phyloP scores from a whole-genome alignment of 768 basidiomycete species.

The Mycena rebaudengoi region DNA sequence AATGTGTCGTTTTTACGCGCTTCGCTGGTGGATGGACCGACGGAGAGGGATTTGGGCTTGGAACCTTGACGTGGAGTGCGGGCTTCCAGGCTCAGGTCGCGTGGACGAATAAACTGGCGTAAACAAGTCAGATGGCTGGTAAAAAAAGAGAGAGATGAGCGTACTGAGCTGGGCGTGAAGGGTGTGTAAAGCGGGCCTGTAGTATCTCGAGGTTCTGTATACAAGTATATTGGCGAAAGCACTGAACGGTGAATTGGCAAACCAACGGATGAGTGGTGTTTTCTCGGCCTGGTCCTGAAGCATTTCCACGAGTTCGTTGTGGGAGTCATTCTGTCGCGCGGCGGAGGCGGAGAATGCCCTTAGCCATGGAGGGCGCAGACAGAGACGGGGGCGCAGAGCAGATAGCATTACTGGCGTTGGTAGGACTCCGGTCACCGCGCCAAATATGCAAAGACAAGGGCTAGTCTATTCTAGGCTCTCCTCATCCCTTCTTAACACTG shows the following conservation, averaged over 20 bases:
- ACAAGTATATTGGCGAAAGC: not conserved
- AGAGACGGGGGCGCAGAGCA: not conserved
- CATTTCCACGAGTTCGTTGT: not conserved
- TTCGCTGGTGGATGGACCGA: constrained; percentile 66
- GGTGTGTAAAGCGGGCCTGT: too few relatives aligned
- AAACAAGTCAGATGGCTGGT: not conserved
- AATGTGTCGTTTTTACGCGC: constrained; percentile 74
- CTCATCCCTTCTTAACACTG: too few relatives aligned
- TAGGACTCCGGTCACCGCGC: constrained; percentile 31
- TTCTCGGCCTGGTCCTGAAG: not conserved
- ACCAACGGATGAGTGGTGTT: not conserved
- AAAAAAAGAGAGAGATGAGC: not conserved
- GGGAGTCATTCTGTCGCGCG: not conserved
- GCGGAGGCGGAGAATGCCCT: constrained; percentile 5
- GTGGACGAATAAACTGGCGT: constrained; percentile 60
- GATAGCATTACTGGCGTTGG: constrained; percentile 10
- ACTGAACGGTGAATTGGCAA: not conserved
- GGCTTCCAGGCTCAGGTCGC: constrained; percentile 50
- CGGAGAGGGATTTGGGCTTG: constrained; percentile 40
- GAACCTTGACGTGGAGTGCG: constrained; percentile 36
- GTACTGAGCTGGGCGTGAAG: constrained; percentile 33
- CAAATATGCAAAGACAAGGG: too few relatives aligned
- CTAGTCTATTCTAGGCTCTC: too few relatives aligned
- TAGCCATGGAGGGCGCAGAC: not conserved
- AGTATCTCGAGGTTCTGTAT: too few relatives aligned